Base-by-base conservation (phyloP, 306 rosid genomes). In the Mimosa bimucronata region DNA sequence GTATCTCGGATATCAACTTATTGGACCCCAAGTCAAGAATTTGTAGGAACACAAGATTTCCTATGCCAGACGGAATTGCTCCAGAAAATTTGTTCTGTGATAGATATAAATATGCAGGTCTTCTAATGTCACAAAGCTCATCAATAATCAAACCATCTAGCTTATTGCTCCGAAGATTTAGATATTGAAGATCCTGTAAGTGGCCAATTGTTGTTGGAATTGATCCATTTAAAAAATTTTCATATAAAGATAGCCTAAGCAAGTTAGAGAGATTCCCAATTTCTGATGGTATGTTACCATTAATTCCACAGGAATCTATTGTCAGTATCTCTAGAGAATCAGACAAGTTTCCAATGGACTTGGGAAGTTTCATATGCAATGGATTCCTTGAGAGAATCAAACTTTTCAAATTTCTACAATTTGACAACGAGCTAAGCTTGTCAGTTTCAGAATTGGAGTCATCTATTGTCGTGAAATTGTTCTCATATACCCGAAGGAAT, bases 31-130 rank as follows among this genome's bases (percentile, higher is more conserved):
- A 80, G 26, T 66, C 11, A 5, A 84, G 38, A 6, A 23, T 10
- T 38, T 79, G 77, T 30, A 84, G 37, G 34, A n/a, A n/a, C 26
- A 58, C 9, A 13, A 84, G 77, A 45, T 66, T 66, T 30, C 60
- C 82, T 26, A 84, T 53, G 64, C 87, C 77, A 13, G 66, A 0
- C 2, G 85, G 85, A 3, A 84, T 5, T 7, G 45, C 14, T 53
- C 85, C 82, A 41, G 55, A 72, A 16, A 84, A 64, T 5, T 16
- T 65, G 28, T 84, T 84, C 4, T 40, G 28, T n/a, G 6, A 8
- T 23, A 83, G 42, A 14, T 19, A 0, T 28, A 60, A 26, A 21
- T 13, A 79, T 28, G 30, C 31, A 44, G 79, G 25, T 11, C 23
- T 64, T 14, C 14, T 28, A 3, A 84, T 55, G 1, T 70, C 78